Conservation (phyloP, 164 flowering plant species). For the Magnolia kwangsiensis region DNA sequence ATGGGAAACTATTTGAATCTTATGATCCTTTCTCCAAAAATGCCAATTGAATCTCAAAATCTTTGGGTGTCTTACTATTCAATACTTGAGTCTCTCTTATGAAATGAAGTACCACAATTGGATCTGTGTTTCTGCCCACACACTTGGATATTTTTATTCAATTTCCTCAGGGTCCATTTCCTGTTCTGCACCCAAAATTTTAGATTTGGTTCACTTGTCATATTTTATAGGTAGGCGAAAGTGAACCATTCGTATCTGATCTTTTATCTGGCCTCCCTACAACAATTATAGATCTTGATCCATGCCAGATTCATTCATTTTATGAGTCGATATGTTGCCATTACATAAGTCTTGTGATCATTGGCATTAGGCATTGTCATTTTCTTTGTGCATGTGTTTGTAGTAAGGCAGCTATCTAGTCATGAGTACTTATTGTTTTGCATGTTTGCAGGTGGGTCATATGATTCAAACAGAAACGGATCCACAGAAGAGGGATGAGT, state of each 20-base stretch:
- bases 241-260: slow-evolving; percentile 96
- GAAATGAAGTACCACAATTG: too few relatives aligned
- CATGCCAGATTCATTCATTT: slow-evolving; percentile 94
- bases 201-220: not conserved
- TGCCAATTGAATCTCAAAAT: too few relatives aligned
- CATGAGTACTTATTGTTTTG: not conserved
- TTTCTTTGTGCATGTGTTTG: not conserved
- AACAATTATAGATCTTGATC: slow-evolving; percentile 87
- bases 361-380: not conserved
- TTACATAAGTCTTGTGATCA: not conserved
- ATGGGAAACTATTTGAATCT: too few relatives aligned
- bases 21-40: too few relatives aligned
- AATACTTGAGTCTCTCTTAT: too few relatives aligned
- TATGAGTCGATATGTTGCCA: slow-evolving; percentile 83
- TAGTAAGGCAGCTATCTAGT: not conserved
- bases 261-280: slow-evolving; percentile 79
- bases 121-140: too few relatives aligned
- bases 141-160: too few relatives aligned
- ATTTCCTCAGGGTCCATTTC: too few relatives aligned
- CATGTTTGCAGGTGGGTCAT: slow-evolving; percentile 62
- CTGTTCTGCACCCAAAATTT: too few relatives aligned
- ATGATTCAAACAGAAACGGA: slow-evolving; percentile 99
- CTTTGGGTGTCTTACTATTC: too few relatives aligned
- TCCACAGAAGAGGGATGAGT: slow-evolving; percentile 88
- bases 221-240: slow-evolving; percentile 78